phyloP scores from a whole-genome alignment of 2,329 filamentous ascomycete genomes.

The Lecanicillium sp. region DNA sequence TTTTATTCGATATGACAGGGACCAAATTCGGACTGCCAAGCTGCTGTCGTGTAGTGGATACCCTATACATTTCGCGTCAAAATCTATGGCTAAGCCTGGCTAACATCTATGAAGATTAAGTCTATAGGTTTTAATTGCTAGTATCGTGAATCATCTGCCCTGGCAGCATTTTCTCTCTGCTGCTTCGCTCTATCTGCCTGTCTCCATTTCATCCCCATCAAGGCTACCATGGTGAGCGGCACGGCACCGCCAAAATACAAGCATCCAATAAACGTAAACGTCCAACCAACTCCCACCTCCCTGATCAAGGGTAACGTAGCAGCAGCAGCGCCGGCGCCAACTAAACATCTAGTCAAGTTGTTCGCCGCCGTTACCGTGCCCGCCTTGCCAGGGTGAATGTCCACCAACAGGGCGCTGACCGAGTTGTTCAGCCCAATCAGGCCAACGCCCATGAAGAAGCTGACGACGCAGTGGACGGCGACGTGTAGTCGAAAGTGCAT shows the following conservation, averaged over 20 bases:
- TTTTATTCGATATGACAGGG: too few relatives aligned
- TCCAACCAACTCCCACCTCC: slow-evolving; percentile 42
- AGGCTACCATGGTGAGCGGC: slow-evolving; percentile 32
- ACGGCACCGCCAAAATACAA: slow-evolving; percentile 33
- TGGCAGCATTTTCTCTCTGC: slow-evolving; percentile 11
- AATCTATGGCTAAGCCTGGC: too few relatives aligned
- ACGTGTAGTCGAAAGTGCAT: slow-evolving; percentile 33
- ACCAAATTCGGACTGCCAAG: too few relatives aligned
- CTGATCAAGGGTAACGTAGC: slow-evolving; percentile 44
- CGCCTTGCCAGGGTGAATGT: slow-evolving; percentile 44
- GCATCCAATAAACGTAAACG: slow-evolving; percentile 39
- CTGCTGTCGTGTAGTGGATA: too few relatives aligned
- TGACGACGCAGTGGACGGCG: slow-evolving; percentile 38
- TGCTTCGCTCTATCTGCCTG: slow-evolving; percentile 18
- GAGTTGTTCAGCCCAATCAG: slow-evolving; percentile 49
- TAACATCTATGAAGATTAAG: too few relatives aligned
- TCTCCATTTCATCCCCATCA: slow-evolving; percentile 36
- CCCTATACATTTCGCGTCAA: too few relatives aligned
- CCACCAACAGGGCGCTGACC: slow-evolving; percentile 44
- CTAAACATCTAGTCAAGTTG: slow-evolving; percentile 46
- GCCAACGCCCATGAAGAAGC: slow-evolving; percentile 37
- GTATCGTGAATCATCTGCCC: too few relatives aligned
- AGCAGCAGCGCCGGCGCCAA: slow-evolving; percentile 46
- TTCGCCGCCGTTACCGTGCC: slow-evolving; percentile 49
- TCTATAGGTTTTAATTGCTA: too few relatives aligned